These are phyloP conservation scores for Viola odorata DNA, from an alignment of 345 rosid species.

Conservation along the genomic window DNA sequence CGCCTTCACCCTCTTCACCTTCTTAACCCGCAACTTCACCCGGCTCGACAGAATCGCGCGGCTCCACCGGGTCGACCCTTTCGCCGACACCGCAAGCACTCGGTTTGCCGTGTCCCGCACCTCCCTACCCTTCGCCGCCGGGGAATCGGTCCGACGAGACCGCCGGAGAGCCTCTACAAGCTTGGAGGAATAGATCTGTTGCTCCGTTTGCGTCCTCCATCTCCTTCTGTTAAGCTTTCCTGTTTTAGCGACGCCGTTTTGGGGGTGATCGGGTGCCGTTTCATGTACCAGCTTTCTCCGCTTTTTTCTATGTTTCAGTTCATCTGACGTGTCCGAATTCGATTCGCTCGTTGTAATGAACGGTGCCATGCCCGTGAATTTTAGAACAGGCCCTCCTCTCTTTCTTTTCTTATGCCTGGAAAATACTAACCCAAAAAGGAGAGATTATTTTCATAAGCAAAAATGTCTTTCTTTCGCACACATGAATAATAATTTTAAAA, in stretches of 20 bases:
- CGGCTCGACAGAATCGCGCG: conserved; percentile 60
- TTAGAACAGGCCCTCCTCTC: not conserved
- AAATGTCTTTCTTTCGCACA: too few species aligned
- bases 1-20: conserved; percentile 43
- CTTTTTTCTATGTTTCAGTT: conserved; percentile 40
- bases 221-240: conserved; percentile 12
- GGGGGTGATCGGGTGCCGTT: conserved; percentile 4
- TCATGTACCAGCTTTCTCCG: conserved; percentile 27
- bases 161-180: conserved; percentile 40
- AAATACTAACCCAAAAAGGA: not conserved
- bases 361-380: not conserved
- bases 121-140: conserved; percentile 17
- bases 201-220: conserved; percentile 37
- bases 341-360: conserved; percentile 6
- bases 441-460: not conserved
- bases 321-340: conserved; percentile 23
- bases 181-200: conserved; percentile 20
- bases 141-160: conserved; percentile 28
- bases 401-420: not conserved
- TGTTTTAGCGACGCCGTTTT: not conserved
- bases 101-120: conserved; percentile 44
- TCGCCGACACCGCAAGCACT: conserved; percentile 59
- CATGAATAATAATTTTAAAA: not conserved
- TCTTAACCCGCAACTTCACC: conserved; percentile 30
- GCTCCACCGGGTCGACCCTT: conserved; percentile 59